Base-by-base conservation (phyloP, 495 filamentous ascomycete species). In the Cairneyella variabilis region DNA sequence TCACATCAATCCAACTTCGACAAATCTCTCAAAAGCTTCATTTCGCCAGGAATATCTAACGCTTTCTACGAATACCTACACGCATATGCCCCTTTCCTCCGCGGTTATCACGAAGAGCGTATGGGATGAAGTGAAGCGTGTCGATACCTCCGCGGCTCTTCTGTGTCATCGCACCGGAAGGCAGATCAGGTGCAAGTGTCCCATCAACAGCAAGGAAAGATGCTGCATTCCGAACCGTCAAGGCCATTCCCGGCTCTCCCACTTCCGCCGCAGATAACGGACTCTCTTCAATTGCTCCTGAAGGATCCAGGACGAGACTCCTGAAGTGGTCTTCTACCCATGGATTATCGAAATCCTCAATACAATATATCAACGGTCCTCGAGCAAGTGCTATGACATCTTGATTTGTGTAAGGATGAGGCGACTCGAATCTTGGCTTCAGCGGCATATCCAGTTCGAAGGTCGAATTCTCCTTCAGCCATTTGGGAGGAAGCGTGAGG, bases 291-390 rank as follows among this genome's bases (percentile, higher is more conserved):
- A 69, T 39, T 8, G 17, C 16, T 18, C 41, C 53, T 8, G 45
- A 43, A 2, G 61, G 53, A 46, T 70, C 58, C 7, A 69, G 59
- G 3, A 65, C 20, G 9, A 54, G 20, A 23, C n/a, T 70, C 66
- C 77, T 77, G 67, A 82, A 81, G 65, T 83, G 79, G 56, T 78
- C 66, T 25, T 69, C 48, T 53, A 79, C 77, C 74, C 79, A 82
- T n/a, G 71, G 56, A 57, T 82, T 80, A 58, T 82, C 78, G 32
- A 69, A 48, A 53, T 82, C 78, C 51, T 82, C 80, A 14, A 78
- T 70, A 57, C 78, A 83, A 64, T 82, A 83, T 10, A 83, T 69
- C 34, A 83, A 63, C 3, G 78, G 78, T 7, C 79, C 80, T 27
- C 77, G 66, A 4, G 73, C 78, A 40, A 83, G 60, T 22, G 74